These are phyloP conservation scores for Medicago arabica DNA, from an alignment of 306 rosid genomes.

Conservation along the genomic window DNA sequence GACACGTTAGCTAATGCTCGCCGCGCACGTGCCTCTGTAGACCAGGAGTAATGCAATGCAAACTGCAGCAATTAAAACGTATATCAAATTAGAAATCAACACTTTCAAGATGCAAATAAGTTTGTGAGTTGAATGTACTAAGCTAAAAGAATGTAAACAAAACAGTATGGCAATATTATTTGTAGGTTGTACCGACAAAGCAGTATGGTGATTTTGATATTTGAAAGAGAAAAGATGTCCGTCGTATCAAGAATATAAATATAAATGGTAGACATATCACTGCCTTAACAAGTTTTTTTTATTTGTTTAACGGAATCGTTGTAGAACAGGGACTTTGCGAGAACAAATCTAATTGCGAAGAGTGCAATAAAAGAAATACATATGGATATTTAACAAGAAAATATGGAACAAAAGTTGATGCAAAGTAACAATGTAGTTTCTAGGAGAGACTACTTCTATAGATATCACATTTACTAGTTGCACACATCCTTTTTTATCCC, in stretches of 20 bases:
- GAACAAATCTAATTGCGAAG: neutral
- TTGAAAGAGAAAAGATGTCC: neutral
- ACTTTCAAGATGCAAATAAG: too few species aligned
- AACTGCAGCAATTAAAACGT: too few species aligned
- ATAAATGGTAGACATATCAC: neutral
- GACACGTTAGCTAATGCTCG: slow-evolving; percentile 92
- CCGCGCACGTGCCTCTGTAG: too few species aligned
- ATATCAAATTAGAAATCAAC: too few species aligned
- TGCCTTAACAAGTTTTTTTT: neutral
- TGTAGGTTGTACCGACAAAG: too few species aligned
- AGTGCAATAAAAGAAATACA: slow-evolving; percentile 9
- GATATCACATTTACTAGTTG: neutral
- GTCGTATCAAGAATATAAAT: neutral
- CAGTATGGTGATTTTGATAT: too few species aligned
- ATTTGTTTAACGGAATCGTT: slow-evolving; percentile 13
- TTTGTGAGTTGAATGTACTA: too few species aligned
- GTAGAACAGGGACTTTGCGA: slow-evolving; percentile 10
- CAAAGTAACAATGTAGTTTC: slow-evolving; percentile 14
- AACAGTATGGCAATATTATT: too few species aligned
- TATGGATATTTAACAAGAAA: slow-evolving; percentile 23
- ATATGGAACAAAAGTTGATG: slow-evolving; percentile 1
- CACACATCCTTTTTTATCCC: slow-evolving; percentile 7
- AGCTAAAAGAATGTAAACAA: too few species aligned
- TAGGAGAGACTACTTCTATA: neutral
- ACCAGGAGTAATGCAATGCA: too few species aligned